Base-by-base conservation (phyloP, 805 yeast species). In the Diddensiella transvaalensis region DNA sequence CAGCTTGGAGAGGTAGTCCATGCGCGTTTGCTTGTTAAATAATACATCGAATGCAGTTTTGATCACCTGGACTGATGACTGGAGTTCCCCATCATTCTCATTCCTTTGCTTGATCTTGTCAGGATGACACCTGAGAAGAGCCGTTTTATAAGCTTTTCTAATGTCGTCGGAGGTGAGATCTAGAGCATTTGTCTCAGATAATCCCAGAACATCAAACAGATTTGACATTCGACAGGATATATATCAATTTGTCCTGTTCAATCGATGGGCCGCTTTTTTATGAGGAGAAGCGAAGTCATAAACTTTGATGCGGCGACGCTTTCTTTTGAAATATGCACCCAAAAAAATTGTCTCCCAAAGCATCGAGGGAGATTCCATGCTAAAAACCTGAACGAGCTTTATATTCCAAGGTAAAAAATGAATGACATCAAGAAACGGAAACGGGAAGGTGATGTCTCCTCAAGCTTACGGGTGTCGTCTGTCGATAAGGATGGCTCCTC, bases 51-150 rank as follows among this genome's bases (percentile, higher is more conserved):
- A 89, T 0, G 97, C 96, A 19, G 63, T 66, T 55, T 83, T 76
- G 24, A 89, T 72, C 21, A 66, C 65, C 49, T 77, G 69, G 5
- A 81, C 66, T 3, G 68, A 52, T 30, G 38, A 30, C 30, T n/a
- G 32, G 13, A 8, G 13, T 46, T 8, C 42, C 33, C 23, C 11
- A 15, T 19, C 22, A 38, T 21, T 36, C 17, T 42, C 18, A 26
- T 45, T 39, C 13, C 26, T 10, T 37, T 45, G 36, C 17, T 3
- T n/a, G n/a, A 38, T 43, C 57, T 89, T 90, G 62, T 91, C 98
- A 1, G 98, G 98, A 64, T 91, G 98, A 2, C 77, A 64, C 2
- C 63, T 60, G 1, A 91, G 69, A 4, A 91, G 72, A 13, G 76
- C 75, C 29, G 63, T 68, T 48, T 74, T 77, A 62, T 90, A 91